Conservation (phyloP, 1,284 basidiomycete genomes). For the Leccinum angustisporum region DNA sequence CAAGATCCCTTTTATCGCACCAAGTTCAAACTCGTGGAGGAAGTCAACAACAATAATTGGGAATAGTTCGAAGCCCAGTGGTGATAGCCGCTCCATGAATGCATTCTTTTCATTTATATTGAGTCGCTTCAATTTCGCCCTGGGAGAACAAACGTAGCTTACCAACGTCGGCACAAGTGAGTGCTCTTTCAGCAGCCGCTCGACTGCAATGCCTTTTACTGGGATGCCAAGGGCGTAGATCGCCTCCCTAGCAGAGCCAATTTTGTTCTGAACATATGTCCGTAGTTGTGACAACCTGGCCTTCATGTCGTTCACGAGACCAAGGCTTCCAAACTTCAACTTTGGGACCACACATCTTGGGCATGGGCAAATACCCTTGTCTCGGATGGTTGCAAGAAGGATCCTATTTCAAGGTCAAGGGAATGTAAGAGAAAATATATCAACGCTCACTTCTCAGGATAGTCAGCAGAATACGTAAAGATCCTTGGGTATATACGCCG, state of each 20-base stretch:
- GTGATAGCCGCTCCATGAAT: not conserved
- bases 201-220: constrained; percentile 13
- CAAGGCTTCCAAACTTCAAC: too few species aligned
- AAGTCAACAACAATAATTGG: not conserved
- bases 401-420: constrained; percentile 8
- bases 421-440: too few species aligned
- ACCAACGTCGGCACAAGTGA: constrained; percentile 12
- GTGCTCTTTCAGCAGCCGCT: constrained; percentile 3
- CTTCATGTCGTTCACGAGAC: not conserved
- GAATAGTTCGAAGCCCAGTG: not conserved
- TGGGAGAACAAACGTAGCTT: not conserved
- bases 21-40: not conserved
- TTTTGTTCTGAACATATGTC: constrained; percentile 14
- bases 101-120: not conserved
- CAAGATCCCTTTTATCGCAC: not conserved
- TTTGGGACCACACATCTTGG: too few species aligned
- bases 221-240: constrained; percentile 24
- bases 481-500: not conserved
- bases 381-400: constrained; percentile 34
- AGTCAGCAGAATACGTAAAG: not conserved
- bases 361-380: constrained; percentile 20
- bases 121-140: not conserved
- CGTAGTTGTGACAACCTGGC: constrained; percentile 11
- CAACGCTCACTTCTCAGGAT: constrained; percentile 15
- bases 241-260: constrained; percentile 4